Base-by-base conservation (phyloP, 2,329 filamentous ascomycete genomes). In the Didymellaceae sp. region DNA sequence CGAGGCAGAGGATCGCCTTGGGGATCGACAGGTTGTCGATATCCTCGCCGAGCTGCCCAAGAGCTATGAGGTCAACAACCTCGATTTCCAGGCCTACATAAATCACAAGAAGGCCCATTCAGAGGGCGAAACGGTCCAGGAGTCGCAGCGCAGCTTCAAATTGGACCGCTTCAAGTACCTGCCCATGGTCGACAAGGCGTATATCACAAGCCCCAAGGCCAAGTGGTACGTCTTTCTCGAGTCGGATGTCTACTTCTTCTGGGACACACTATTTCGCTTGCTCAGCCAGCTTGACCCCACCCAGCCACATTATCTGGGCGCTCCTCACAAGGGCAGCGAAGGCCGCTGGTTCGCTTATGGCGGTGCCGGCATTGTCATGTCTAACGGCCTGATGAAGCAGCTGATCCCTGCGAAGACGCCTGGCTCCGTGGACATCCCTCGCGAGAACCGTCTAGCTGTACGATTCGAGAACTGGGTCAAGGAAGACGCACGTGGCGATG, bases 91-190 rank as follows among this genome's bases (percentile, higher is more conserved):
- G 49, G 74, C 80, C 50, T 83, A 83, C 63, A 61, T 78, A 18
- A 71, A 71, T 33, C 75, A 80, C 57, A 71, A 71, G 38, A 70
- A 71, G 57, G 66, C 64, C n/a, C 63, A 67, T 21, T 61, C 64
- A 16, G 67, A 73, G 41, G 71, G 61, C 61, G 74, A 59, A 62
- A 68, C 53, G 61, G 71, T 66, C 51, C 78, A 80, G 32, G 80
- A 80, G 79, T 67, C 72, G 50, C 77, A 62, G 39, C 77, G 78
- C 0, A 80, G 78, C 26, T 83, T 81, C 80, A 78, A 76, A 54
- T 70, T 83, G 21, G 81, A 84, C 62, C 82, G 82, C 59, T 83
- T 80, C 79, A 84, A 84, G 67, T 83, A 83, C 65, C 71, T 83
- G 44, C 81, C 81, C 28, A 78, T 83, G 73, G 77, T 81, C 3